Evolutionary conservation across 306 rosid species (phyloP).

Genomic region (Potentilla sterilis): DNA sequence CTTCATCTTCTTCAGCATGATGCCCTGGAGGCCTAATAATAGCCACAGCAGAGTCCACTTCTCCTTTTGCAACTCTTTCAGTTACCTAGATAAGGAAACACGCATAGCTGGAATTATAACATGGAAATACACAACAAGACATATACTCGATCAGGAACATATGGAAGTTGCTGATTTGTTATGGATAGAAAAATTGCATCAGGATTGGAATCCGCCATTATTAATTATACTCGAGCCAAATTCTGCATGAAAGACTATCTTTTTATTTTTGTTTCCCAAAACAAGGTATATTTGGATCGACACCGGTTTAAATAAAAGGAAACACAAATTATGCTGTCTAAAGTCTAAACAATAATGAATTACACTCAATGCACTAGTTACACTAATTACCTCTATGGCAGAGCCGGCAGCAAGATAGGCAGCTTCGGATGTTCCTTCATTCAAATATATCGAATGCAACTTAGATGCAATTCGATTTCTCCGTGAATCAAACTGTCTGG

Average conservation of each 20-base stretch:
- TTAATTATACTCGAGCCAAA: not conserved
- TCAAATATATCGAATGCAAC: constrained; percentile 68
- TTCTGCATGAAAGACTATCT: not conserved
- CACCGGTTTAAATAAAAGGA: too few relatives aligned
- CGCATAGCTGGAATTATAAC: constrained; percentile 22
- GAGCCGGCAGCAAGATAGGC: constrained; percentile 93
- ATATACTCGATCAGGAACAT: not conserved
- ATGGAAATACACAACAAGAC: not conserved
- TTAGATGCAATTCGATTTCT: constrained; percentile 44
- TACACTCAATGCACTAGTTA: not conserved
- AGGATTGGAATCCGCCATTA: not conserved
- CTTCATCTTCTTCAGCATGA: constrained; percentile 79
- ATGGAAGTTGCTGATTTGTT: not conserved
- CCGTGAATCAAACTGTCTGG: constrained; percentile 43
- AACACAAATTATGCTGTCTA: not conserved
- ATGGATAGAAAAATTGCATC: not conserved
- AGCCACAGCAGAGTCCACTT: constrained; percentile 74
- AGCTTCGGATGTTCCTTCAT: constrained; percentile 79
- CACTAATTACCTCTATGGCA: constrained; percentile 57
- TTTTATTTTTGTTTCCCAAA: not conserved
- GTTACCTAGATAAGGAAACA: constrained; percentile 48
- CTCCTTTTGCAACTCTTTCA: constrained; percentile 77
- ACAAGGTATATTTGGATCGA: not conserved
- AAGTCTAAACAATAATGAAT: not conserved
- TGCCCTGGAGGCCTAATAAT: constrained; percentile 98